A percentile compares a stretch with the other conserved stretches of the same genome.
Evolutionary conservation across 345 rosid genomes (phyloP).

Genomic region (Salix brachista): DNA sequence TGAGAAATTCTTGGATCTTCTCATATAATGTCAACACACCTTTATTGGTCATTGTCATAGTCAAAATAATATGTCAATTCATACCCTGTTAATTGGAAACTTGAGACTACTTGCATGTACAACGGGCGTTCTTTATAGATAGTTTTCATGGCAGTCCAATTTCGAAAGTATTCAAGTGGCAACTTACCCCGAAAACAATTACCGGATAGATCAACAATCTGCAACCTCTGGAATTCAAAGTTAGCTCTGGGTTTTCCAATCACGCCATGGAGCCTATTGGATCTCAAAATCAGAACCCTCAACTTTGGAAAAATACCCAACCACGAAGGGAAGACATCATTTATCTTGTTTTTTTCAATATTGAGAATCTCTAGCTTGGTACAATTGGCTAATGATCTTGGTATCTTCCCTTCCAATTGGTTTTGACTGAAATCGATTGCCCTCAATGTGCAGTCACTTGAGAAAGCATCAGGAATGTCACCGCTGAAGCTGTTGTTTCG

Average conservation of each 20-base stretch:
- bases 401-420: too few species aligned
- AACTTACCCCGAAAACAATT: neutral
- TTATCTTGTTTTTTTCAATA: neutral
- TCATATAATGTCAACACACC: neutral
- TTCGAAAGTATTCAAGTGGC: neutral
- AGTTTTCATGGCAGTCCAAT: too few species aligned
- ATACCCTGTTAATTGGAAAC: too few species aligned
- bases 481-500: too few species aligned
- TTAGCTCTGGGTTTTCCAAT: neutral
- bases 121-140: too few species aligned
- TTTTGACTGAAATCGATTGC: too few species aligned
- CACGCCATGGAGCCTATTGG: neutral
- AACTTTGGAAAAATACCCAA: neutral
- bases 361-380: neutral
- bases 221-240: neutral
- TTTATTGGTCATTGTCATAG: neutral
- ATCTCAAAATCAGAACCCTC: neutral
- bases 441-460: too few species aligned
- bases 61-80: too few species aligned
- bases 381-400: too few species aligned
- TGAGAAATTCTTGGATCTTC: neutral
- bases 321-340: neutral
- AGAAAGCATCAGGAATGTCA: too few species aligned
- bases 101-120: too few species aligned
- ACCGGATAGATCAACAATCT: neutral